A percentile compares a stretch with the other conserved stretches of the same genome.
Conservation (phyloP, 163 green algal species). For the Scenedesmus sp. region DNA sequence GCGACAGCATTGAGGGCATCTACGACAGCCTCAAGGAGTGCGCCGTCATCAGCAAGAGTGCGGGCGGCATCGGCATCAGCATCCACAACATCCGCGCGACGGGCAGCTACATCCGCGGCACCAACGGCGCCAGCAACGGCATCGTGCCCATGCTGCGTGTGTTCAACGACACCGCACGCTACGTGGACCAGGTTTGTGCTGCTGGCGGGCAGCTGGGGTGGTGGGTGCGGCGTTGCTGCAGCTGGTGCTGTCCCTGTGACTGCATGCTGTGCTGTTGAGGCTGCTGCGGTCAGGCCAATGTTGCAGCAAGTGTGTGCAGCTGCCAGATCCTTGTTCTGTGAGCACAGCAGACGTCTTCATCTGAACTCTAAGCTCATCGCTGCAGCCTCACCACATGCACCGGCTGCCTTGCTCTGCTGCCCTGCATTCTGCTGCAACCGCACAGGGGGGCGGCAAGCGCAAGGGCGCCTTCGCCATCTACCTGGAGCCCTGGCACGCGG, state of each 20-base stretch:
- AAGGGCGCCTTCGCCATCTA: slow-evolving; percentile 99
- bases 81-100: slow-evolving; percentile 96
- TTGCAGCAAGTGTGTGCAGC: too few species aligned
- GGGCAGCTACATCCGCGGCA: slow-evolving; percentile 99
- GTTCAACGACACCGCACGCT: slow-evolving; percentile 98
- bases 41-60: slow-evolving; percentile 97
- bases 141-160: slow-evolving; percentile 99
- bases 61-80: slow-evolving; percentile 86
- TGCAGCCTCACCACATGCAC: neutral
- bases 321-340: too few species aligned
- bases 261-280: neutral
- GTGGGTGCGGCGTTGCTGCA: neutral
- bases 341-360: too few species aligned
- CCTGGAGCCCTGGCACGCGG: slow-evolving; percentile 99
- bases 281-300: neutral
- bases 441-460: slow-evolving; percentile 97
- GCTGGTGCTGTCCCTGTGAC: neutral
- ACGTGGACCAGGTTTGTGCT: slow-evolving; percentile 70
- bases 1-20: slow-evolving; percentile 94
- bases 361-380: neutral
- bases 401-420: neutral
- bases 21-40: slow-evolving; percentile 99
- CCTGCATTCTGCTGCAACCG: neutral
- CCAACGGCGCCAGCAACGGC: slow-evolving; percentile 98
- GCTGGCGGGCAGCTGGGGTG: neutral